Evolutionary conservation across 148 eudicot species (phyloP), one percentile per base, ranked within the genome.

Genomic region (Fagopyrum tataricum): DNA sequence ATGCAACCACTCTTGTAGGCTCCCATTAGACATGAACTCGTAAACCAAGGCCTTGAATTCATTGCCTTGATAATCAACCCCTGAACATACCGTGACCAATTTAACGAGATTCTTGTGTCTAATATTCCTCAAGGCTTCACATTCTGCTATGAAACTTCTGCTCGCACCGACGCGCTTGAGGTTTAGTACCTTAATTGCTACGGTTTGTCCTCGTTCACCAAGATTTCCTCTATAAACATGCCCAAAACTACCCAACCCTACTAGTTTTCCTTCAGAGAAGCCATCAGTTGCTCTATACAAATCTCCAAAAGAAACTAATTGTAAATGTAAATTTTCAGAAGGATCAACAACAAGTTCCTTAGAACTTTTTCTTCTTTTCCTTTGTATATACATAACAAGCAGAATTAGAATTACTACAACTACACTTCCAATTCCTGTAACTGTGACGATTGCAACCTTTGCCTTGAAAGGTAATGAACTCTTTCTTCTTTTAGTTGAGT

Each of bases 1-100:
- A 15, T 48, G 52, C 3, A 48, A 48, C 1, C 18, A 15, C 2
- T 31, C 37, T 31, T 31, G 2, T 31, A 31, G 2, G 37, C 37
- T 31, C 2, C 37, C 37, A 31, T 31, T 31, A 31, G 18, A 26
- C 51, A 70, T 43, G 62, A 21, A 72, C 74, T 26, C 74, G 14
- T 13, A 72, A 24, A 72, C 62, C 42, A 72, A 44, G 23, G 74
- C 74, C 40, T 72, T 72, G 53, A 70, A 70, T 2, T 70, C 73
- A 46, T 70, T 43, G 49, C 73, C 51, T 44, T 70, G 52, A 56
- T 48, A 72, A 14, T 72, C 74, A 15, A 51, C 21, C n/a, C 62
- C 40, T 7, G 74, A 72, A 18, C 74, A 72, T 4, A 13, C 43
- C 3, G 61, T 21, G 37, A 72, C 5, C 53, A 72, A 6, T 44